These are phyloP conservation scores for Alternaria rosae DNA, from an alignment of 2,329 filamentous ascomycete genomes.

Conservation along the genomic window DNA sequence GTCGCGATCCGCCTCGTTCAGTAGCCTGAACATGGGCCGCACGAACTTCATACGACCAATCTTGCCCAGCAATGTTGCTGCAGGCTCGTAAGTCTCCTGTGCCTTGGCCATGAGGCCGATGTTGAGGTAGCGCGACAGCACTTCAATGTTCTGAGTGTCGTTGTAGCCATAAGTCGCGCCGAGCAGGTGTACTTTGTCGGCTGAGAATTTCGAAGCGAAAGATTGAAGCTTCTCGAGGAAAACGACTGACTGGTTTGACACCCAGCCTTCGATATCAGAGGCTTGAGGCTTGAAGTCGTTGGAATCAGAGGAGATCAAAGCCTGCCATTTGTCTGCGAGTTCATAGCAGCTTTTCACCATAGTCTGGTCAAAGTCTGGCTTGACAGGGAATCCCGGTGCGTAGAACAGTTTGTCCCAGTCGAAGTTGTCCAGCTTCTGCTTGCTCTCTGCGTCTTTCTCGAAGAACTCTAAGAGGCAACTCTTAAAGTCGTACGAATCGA, in stretches of 20 bases:
- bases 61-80: constrained; percentile 76
- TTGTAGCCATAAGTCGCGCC: constrained; percentile 74
- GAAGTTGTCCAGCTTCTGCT: constrained; percentile 71
- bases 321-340: constrained; percentile 82
- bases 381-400: constrained; percentile 84
- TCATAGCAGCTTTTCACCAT: constrained; percentile 86
- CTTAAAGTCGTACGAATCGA: constrained; percentile 96
- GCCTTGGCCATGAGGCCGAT: constrained; percentile 80
- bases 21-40: constrained; percentile 77
- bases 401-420: constrained; percentile 95
- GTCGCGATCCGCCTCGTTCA: constrained; percentile 76
- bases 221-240: constrained; percentile 83
- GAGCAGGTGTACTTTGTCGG: constrained; percentile 73
- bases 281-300: constrained; percentile 65
- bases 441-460: constrained; percentile 66
- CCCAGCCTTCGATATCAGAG: constrained; percentile 76
- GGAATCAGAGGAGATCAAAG: constrained; percentile 46
- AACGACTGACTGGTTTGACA: constrained; percentile 87
- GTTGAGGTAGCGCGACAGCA: constrained; percentile 80
- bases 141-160: constrained; percentile 83
- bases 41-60: constrained; percentile 99
- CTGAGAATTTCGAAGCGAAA: constrained; percentile 68
- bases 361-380: constrained; percentile 88
- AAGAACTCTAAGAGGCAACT: constrained; percentile 88
- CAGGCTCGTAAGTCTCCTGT: constrained; percentile 70